A percentile compares a stretch with the other conserved stretches of the same genome.
Evolutionary conservation across 2,329 filamentous ascomycete species (phyloP).

Genomic region (Curvularia hawaiiensis): DNA sequence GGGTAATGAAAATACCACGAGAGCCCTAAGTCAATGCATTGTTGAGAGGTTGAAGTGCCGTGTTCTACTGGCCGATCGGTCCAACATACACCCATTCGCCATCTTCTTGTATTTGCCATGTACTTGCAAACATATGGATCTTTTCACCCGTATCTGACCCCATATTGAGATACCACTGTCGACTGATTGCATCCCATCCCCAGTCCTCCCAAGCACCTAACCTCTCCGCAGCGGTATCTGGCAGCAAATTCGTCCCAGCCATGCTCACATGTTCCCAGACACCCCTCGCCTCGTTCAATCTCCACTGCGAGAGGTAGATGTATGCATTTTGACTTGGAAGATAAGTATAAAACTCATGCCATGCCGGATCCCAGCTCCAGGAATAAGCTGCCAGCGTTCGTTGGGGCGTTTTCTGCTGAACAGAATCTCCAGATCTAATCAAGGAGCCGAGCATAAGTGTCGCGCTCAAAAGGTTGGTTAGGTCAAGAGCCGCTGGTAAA

Average conservation of each 20-base stretch:
- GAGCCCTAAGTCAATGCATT: neutral
- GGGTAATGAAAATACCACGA: no score
- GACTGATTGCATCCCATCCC: conserved; percentile 21
- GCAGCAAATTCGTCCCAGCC: conserved; percentile 4
- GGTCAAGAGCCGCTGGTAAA: conserved; percentile 14
- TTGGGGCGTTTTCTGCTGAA: conserved; percentile 9
- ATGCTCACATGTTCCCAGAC: conserved; percentile 21
- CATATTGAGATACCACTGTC: conserved; percentile 24
- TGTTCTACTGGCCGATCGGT: neutral
- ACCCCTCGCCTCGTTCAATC: conserved; percentile 9
- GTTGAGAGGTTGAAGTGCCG: neutral
- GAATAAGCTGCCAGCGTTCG: conserved; percentile 8
- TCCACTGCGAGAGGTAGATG: conserved; percentile 22
- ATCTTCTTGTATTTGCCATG: conserved; percentile 15
- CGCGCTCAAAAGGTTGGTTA: conserved; percentile 18
- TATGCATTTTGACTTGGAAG: conserved; percentile 8
- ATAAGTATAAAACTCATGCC: conserved; percentile 23
- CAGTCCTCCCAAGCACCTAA: conserved; percentile 30
- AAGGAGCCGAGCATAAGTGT: conserved; percentile 16
- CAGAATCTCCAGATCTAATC: conserved; percentile 1
- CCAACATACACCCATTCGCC: conserved; percentile 24
- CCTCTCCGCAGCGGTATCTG: conserved; percentile 13
- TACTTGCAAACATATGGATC: conserved; percentile 18
- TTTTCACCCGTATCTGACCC: conserved; percentile 1
- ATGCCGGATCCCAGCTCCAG: conserved; percentile 22